Percentiles rank a stretch among this genome's conserved stretches.
phyloP scores from a whole-genome alignment of 1,284 basidiomycete species.

The Pholiota adiposa region DNA sequence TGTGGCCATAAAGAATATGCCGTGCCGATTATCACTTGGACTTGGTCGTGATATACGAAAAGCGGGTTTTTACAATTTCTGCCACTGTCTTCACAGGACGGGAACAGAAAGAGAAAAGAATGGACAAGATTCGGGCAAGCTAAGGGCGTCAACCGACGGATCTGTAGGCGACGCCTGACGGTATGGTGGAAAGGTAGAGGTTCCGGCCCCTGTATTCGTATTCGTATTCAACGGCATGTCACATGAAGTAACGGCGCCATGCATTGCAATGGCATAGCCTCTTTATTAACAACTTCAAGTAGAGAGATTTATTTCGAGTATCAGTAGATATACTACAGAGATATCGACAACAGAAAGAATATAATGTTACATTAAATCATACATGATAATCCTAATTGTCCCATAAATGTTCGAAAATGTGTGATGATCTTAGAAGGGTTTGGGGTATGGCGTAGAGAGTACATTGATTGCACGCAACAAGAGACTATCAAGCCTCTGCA shows the following conservation, averaged over 20 bases:
- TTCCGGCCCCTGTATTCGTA: neutral
- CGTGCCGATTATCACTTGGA: neutral
- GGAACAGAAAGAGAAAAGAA: neutral
- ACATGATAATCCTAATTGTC: neutral
- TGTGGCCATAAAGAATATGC: conserved; percentile 15
- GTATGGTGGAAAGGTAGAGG: neutral
- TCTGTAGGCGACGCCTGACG: neutral
- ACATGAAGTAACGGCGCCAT: neutral
- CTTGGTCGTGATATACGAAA: neutral
- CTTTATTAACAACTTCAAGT: too few relatives aligned
- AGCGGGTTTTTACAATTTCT: neutral
- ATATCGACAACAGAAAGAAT: neutral
- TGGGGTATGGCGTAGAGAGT: too few relatives aligned
- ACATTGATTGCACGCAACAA: too few relatives aligned
- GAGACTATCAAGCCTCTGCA: neutral
- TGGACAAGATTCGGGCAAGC: neutral
- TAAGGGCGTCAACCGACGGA: neutral
- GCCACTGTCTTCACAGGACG: neutral
- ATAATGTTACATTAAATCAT: neutral
- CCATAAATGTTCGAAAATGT: neutral
- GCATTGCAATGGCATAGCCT: too few relatives aligned
- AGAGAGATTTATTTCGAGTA: neutral
- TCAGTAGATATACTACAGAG: neutral
- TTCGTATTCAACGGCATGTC: neutral
- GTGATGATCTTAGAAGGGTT: neutral